Evolutionary conservation across 208 protist species (phyloP).

Genomic region (Trypanosoma scelopori): DNA sequence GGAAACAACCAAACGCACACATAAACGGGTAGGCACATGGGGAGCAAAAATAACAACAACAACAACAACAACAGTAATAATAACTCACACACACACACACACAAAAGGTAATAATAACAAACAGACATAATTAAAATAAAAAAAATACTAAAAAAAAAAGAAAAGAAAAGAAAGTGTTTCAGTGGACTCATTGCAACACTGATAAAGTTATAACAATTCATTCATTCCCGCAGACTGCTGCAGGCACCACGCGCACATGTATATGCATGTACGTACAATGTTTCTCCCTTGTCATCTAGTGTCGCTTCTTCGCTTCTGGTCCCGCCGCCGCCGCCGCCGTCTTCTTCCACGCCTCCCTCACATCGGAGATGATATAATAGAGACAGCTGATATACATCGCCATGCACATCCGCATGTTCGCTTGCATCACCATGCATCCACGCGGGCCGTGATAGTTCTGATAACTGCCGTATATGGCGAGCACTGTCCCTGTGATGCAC

Average conservation of each 20-base stretch:
- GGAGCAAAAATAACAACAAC: constrained; percentile 5
- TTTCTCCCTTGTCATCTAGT: constrained; percentile 12
- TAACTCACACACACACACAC: constrained; percentile 3
- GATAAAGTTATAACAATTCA: too few species aligned
- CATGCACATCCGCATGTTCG: constrained; percentile 49
- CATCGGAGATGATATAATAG: constrained; percentile 22
- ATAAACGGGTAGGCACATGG: not conserved
- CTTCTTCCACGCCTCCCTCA: constrained; percentile 3
- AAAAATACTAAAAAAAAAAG: constrained; percentile 5
- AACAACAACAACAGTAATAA: constrained; percentile 20
- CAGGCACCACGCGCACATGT: too few species aligned
- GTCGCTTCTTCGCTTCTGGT: constrained; percentile 31
- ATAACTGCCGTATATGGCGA: constrained; percentile 45
- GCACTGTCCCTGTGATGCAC: constrained; percentile 32
- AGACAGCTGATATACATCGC: constrained; percentile 24
- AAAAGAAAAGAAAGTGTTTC: constrained; percentile 2
- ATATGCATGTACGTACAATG: not conserved
- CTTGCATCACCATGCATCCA: constrained; percentile 45
- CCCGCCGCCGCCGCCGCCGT: not conserved
- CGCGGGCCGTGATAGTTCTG: constrained; percentile 38
- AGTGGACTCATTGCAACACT: not conserved
- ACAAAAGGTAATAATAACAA: constrained; percentile 8
- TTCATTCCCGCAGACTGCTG: too few species aligned
- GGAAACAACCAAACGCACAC: not conserved
- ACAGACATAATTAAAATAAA: constrained; percentile 6